Conservation (phyloP, 2,329 filamentous ascomycete genomes). For the Penicillium sp. region DNA sequence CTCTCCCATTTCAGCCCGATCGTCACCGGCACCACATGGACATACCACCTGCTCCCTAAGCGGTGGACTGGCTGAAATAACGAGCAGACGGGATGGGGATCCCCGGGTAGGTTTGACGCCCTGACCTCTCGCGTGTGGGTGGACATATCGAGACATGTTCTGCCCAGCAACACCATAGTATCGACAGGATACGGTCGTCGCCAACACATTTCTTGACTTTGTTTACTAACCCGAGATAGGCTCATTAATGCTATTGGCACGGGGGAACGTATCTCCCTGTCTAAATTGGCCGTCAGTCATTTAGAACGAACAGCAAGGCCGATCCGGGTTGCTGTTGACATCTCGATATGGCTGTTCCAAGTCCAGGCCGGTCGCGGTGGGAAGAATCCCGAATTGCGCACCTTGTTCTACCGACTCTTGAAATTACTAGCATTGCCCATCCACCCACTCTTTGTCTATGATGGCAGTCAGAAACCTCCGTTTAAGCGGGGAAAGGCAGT, state of each 20-base stretch:
- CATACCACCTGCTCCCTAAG: background rate
- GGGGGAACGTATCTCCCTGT: constrained; percentile 74
- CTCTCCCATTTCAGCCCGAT: constrained; percentile 2
- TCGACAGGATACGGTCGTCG: no score
- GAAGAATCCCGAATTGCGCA: constrained; percentile 83
- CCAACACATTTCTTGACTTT: no score
- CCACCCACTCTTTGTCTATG: constrained; percentile 85
- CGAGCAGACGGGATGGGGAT: constrained; percentile 40
- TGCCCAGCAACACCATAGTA: constrained; percentile 12
- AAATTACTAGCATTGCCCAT: constrained; percentile 74
- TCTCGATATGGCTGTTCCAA: constrained; percentile 97
- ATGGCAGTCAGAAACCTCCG: constrained; percentile 77
- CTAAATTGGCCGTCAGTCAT: constrained; percentile 76
- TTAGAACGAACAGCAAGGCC: constrained; percentile 68
- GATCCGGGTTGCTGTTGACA: constrained; percentile 84
- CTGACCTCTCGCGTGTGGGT: background rate
- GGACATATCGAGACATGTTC: background rate
- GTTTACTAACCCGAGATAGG: constrained; percentile 49
- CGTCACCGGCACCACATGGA: constrained; percentile 13
- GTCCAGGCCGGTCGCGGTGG: constrained; percentile 81
- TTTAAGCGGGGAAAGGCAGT: constrained; percentile 83
- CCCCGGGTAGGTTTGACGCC: constrained; percentile 39
- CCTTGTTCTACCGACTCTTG: constrained; percentile 85
- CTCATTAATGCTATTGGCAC: constrained; percentile 87
- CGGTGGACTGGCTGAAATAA: constrained; percentile 1